A percentile compares a stretch with the other conserved stretches of the same genome.
phyloP scores from a whole-genome alignment of 192 early-diverging fungal species.

The Backusella parvicylindrica region DNA sequence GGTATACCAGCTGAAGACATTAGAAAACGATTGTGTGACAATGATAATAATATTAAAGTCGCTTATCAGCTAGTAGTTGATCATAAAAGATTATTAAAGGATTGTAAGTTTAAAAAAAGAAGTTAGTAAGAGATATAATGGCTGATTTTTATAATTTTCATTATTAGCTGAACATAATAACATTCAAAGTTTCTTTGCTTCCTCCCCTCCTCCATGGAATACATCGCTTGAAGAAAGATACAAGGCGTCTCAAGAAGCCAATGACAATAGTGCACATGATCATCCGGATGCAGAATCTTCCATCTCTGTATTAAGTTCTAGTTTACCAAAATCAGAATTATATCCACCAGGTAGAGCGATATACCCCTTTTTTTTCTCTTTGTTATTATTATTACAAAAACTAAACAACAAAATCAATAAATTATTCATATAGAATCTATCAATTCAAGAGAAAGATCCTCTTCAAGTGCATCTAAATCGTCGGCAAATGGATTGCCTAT shows the following conservation, averaged over 20 bases:
- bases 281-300: constrained; percentile 39
- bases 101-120: constrained; percentile 32
- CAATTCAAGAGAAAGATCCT: background rate
- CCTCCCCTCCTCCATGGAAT: constrained; percentile 75
- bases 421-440: background rate
- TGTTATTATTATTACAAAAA: too few species aligned
- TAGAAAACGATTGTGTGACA: constrained; percentile 70
- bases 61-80: constrained; percentile 96
- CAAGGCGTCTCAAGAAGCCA: background rate
- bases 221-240: constrained; percentile 30
- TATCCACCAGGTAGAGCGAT: constrained; percentile 18
- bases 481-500: constrained; percentile 12
- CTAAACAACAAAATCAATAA: too few species aligned
- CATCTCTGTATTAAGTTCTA: constrained; percentile 55
- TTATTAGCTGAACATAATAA: constrained; percentile 44
- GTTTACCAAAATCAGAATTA: constrained; percentile 45
- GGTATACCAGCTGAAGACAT: constrained; percentile 65
- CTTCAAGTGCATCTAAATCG: background rate
- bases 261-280: background rate
- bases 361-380: background rate
- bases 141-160: background rate
- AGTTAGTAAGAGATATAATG: too few species aligned
- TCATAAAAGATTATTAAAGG: constrained; percentile 63
- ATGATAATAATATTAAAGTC: constrained; percentile 92
- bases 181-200: constrained; percentile 59